phyloP scores from a whole-genome alignment of 169 alveolate species.

The Cryptosporidium parvum region DNA sequence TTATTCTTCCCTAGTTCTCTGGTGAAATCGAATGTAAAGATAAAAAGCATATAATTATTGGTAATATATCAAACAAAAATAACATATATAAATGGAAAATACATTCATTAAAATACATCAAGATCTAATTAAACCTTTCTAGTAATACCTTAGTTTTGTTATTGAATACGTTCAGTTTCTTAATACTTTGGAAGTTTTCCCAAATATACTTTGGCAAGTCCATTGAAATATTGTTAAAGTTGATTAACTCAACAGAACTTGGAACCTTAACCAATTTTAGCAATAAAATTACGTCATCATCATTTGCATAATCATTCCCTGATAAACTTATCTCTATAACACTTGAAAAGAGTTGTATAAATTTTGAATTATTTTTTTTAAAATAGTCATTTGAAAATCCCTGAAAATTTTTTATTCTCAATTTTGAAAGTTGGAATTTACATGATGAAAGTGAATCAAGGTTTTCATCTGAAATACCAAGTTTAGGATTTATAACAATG shows the following conservation, averaged over 20 bases:
- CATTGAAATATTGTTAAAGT: slow-evolving; percentile 11
- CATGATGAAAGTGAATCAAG: slow-evolving; percentile 36
- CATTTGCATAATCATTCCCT: slow-evolving; percentile 30
- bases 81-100: slow-evolving; percentile 14
- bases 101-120: slow-evolving; percentile 10
- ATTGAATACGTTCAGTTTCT: slow-evolving; percentile 6
- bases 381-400: slow-evolving; percentile 13
- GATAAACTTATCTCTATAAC: slow-evolving; percentile 27
- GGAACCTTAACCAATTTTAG: slow-evolving; percentile 11
- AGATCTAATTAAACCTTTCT: slow-evolving; percentile 25
- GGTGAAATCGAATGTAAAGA: slow-evolving; percentile 47
- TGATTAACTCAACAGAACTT: slow-evolving; percentile 27
- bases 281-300: slow-evolving; percentile 28
- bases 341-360: neutral
- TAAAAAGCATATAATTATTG: slow-evolving; percentile 15
- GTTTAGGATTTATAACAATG: neutral
- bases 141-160: slow-evolving; percentile 32
- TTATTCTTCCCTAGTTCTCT: neutral
- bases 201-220: slow-evolving; percentile 36
- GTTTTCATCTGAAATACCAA: slow-evolving; percentile 19
- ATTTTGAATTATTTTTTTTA: slow-evolving; percentile 2
- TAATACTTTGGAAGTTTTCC: slow-evolving; percentile 46
- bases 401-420: slow-evolving; percentile 24
- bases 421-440: slow-evolving; percentile 26
- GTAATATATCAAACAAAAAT: neutral